These are phyloP conservation scores for Ophiobolus disseminans DNA, from an alignment of 2,329 filamentous ascomycete genomes.

Conservation along the genomic window DNA sequence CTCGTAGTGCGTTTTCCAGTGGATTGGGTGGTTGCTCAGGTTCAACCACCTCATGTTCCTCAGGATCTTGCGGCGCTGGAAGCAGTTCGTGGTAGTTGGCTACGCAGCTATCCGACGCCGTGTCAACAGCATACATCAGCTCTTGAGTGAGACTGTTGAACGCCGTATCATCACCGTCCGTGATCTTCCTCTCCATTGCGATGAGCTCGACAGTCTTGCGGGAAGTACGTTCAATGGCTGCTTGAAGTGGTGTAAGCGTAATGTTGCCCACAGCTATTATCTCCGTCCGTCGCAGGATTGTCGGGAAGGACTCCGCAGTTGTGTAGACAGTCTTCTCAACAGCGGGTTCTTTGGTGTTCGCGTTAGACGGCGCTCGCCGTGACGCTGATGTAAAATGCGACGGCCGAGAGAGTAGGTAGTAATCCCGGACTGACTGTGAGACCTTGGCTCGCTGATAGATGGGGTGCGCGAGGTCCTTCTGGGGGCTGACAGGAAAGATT, in stretches of 20 bases:
- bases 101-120: conserved; percentile 76
- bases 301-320: conserved; percentile 86
- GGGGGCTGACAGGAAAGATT: conserved; percentile 78
- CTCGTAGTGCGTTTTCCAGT: conserved; percentile 80
- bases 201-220: conserved; percentile 89
- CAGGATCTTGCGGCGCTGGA: conserved; percentile 54
- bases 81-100: conserved; percentile 78
- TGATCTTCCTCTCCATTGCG: conserved; percentile 74
- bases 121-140: conserved; percentile 77
- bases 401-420: conserved; percentile 80
- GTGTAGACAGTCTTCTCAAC: conserved; percentile 86
- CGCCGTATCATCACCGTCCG: conserved; percentile 74
- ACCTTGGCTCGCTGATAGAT: conserved; percentile 90
- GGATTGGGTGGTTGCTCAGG: conserved; percentile 51
- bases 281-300: conserved; percentile 86
- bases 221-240: conserved; percentile 87
- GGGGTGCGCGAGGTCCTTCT: conserved; percentile 81
- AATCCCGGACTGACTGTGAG: conserved; percentile 82
- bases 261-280: conserved; percentile 74
- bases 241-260: conserved; percentile 76
- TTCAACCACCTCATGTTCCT: conserved; percentile 50
- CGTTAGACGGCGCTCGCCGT: conserved; percentile 71
- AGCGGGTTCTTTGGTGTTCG: conserved; percentile 72
- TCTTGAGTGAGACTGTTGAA: conserved; percentile 75
- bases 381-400: conserved; percentile 78